A percentile compares a stretch with the other conserved stretches of the same genome.
Evolutionary conservation across 2,329 filamentous ascomycete genomes (phyloP).

Genomic region (Aspergillus sp.): DNA sequence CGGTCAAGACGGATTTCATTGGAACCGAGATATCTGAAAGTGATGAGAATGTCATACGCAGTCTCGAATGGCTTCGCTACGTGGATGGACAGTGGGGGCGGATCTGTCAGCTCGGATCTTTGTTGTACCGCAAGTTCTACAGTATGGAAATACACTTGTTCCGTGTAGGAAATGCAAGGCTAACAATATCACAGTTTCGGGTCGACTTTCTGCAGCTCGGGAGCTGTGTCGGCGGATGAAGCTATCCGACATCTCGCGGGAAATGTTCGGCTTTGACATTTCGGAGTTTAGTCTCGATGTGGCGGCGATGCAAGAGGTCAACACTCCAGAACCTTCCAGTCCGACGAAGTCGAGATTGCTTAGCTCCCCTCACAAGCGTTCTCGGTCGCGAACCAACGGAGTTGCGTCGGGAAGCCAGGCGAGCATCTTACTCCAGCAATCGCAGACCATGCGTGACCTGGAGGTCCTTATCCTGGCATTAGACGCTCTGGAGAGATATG

Average conservation of each 20-base stretch:
- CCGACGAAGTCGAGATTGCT: slow-evolving; percentile 34
- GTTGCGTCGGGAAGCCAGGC: slow-evolving; percentile 27
- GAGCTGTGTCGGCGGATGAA: slow-evolving; percentile 55
- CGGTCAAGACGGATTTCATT: slow-evolving; percentile 71
- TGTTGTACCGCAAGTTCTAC: slow-evolving; percentile 80
- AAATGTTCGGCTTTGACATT: slow-evolving; percentile 43
- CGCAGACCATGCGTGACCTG: slow-evolving; percentile 67
- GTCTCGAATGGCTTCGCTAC: slow-evolving; percentile 81
- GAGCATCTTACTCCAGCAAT: slow-evolving; percentile 44
- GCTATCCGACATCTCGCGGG: slow-evolving; percentile 49
- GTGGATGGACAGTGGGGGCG: slow-evolving; percentile 71
- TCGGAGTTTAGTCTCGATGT: slow-evolving; percentile 26
- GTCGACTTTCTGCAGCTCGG: slow-evolving; percentile 56
- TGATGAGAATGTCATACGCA: slow-evolving; percentile 73
- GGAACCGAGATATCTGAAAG: slow-evolving; percentile 60
- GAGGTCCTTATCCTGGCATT: slow-evolving; percentile 67
- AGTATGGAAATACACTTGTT: slow-evolving; percentile 59
- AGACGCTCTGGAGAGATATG: slow-evolving; percentile 68
- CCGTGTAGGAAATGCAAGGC: not conserved
- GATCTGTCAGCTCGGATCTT: slow-evolving; percentile 67
- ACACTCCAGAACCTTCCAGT: slow-evolving; percentile 32
- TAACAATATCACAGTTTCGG: slow-evolving; percentile 23
- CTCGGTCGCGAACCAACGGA: slow-evolving; percentile 29
- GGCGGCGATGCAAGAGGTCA: slow-evolving; percentile 26
- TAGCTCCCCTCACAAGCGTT: slow-evolving; percentile 32